Conservation (phyloP, 768 basidiomycete species). For the Leccinum broughii region DNA sequence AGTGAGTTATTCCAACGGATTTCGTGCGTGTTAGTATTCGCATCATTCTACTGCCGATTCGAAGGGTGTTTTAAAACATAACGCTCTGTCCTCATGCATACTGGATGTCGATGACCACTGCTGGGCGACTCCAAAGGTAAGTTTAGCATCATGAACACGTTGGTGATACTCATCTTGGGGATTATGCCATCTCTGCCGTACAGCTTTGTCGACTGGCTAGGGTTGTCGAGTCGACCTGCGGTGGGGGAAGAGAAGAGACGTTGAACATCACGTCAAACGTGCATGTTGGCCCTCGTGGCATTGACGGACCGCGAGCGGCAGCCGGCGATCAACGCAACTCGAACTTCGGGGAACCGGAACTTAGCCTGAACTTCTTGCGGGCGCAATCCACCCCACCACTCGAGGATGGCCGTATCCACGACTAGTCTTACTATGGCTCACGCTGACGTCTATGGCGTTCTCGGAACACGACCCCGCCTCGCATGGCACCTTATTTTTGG, state of each 20-base stretch:
- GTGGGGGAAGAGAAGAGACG: slow-evolving; percentile 8
- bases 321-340: background rate
- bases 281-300: slow-evolving; percentile 13
- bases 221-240: slow-evolving; percentile 9
- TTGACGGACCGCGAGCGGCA: slow-evolving; percentile 17
- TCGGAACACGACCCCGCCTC: slow-evolving; percentile 12
- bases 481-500: slow-evolving; percentile 12
- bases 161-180: background rate
- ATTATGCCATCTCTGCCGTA: background rate
- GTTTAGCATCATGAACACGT: background rate
- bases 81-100: slow-evolving; percentile 11
- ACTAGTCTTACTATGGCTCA: background rate
- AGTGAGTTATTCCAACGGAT: slow-evolving; percentile 2
- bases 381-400: slow-evolving; percentile 12
- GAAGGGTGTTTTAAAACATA: background rate
- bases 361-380: background rate
- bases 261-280: slow-evolving; percentile 7
- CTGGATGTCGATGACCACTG: background rate
- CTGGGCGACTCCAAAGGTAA: slow-evolving; percentile 1
- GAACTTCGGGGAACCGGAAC: background rate
- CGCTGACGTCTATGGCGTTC: slow-evolving; percentile 9
- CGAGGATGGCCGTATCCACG: slow-evolving; percentile 12
- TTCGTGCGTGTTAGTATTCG: slow-evolving; percentile 10
- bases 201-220: background rate
- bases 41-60: slow-evolving; percentile 7